A percentile compares a stretch with the other conserved stretches of the same genome.
Evolutionary conservation across 345 rosid genomes (phyloP).

Genomic region (Populus davidiana): DNA sequence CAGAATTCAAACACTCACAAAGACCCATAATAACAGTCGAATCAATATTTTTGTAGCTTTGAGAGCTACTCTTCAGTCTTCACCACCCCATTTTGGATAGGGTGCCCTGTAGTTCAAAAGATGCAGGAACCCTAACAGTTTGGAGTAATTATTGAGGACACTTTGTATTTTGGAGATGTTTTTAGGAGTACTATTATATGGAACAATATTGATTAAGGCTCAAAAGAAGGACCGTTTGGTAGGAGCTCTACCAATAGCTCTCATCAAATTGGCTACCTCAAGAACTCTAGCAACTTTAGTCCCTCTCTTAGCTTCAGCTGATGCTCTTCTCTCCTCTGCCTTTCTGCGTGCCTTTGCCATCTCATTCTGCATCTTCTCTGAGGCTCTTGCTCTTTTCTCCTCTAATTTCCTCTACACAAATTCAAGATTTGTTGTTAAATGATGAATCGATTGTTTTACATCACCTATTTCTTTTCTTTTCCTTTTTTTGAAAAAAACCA

Average conservation of each 20-base stretch:
- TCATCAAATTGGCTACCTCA: slow-evolving; percentile 82
- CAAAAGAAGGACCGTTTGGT: slow-evolving; percentile 76
- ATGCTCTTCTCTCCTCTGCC: slow-evolving; percentile 89
- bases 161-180: neutral
- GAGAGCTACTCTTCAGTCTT: slow-evolving; percentile 7
- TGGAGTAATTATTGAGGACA: slow-evolving; percentile 5
- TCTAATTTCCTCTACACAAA: slow-evolving; percentile 79
- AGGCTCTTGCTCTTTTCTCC: slow-evolving; percentile 78
- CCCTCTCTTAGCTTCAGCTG: slow-evolving; percentile 79
- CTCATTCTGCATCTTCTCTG: slow-evolving; percentile 87
- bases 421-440: neutral
- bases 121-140: neutral
- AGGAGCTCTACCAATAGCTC: slow-evolving; percentile 89
- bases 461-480: neutral
- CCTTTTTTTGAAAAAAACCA: too few species aligned
- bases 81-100: neutral
- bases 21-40: neutral
- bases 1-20: slow-evolving; percentile 1
- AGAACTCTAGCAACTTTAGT: slow-evolving; percentile 69
- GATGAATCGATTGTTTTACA: neutral
- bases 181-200: too few species aligned
- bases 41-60: neutral
- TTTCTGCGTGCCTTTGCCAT: slow-evolving; percentile 80
- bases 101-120: slow-evolving; percentile 19
- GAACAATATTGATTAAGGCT: neutral